Conservation (phyloP, 2,329 filamentous ascomycete species). For the Drechslerella dactyloides region DNA sequence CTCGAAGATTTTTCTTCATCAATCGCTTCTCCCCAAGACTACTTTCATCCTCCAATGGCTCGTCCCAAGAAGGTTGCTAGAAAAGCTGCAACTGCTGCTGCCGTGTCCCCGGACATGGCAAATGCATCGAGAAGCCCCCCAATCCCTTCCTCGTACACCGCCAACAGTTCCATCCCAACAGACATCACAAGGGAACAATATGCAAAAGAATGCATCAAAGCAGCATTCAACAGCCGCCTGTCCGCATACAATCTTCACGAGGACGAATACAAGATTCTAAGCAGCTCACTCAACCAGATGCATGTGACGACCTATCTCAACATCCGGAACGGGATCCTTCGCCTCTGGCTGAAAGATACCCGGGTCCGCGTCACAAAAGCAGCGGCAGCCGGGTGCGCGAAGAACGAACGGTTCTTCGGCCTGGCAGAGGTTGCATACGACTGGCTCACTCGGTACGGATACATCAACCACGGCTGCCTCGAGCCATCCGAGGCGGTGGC, state of each 20-base stretch:
- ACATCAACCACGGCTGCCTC: slow-evolving; percentile 95
- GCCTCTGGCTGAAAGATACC: slow-evolving; percentile 87
- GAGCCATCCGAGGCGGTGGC: slow-evolving; percentile 64
- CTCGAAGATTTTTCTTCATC: slow-evolving; percentile 9
- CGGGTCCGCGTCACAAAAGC: slow-evolving; percentile 79
- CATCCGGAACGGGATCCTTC: slow-evolving; percentile 89
- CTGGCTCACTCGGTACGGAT: slow-evolving; percentile 88
- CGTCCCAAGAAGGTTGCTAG: neutral
- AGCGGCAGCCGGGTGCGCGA: slow-evolving; percentile 88
- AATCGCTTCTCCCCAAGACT: neutral
- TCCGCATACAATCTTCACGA: slow-evolving; percentile 87
- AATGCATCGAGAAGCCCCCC: neutral
- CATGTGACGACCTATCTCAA: slow-evolving; percentile 97
- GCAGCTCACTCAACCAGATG: slow-evolving; percentile 79
- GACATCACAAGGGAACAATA: slow-evolving; percentile 76
- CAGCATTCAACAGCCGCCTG: slow-evolving; percentile 85
- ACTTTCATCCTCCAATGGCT: neutral
- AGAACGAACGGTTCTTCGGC: slow-evolving; percentile 85
- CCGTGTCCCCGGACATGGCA: neutral
- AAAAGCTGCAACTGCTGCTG: neutral
- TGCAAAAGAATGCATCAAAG: slow-evolving; percentile 86
- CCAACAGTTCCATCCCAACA: slow-evolving; percentile 82
- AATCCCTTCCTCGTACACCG: slow-evolving; percentile 66
- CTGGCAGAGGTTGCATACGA: slow-evolving; percentile 86
- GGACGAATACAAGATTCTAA: slow-evolving; percentile 80